phyloP scores from a whole-genome alignment of 768 basidiomycete species.

The Podaxis sp. region DNA sequence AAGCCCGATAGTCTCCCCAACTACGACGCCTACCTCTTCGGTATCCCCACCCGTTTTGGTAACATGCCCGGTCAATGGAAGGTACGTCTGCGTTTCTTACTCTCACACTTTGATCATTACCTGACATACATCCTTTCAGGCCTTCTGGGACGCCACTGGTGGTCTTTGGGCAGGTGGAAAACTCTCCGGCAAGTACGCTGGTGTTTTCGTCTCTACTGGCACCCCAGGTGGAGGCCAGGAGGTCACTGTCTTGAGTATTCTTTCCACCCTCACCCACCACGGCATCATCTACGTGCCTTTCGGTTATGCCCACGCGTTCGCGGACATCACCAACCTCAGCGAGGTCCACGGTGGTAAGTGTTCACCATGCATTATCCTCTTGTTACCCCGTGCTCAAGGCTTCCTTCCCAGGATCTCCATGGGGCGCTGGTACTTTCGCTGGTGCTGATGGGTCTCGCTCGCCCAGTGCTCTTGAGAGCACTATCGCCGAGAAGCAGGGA shows the following conservation, averaged over 20 bases:
- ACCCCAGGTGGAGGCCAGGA: slow-evolving; percentile 83
- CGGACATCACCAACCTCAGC: slow-evolving; percentile 31
- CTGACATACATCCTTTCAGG: slow-evolving; percentile 25
- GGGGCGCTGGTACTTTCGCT: slow-evolving; percentile 69
- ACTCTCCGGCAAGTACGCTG: slow-evolving; percentile 71
- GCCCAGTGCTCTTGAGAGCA: slow-evolving; percentile 45
- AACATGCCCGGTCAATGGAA: slow-evolving; percentile 63
- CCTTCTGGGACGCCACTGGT: slow-evolving; percentile 78
- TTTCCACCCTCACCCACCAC: slow-evolving; percentile 67
- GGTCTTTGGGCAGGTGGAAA: slow-evolving; percentile 54
- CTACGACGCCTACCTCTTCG: slow-evolving; percentile 66
- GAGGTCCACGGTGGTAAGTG: slow-evolving; percentile 58
- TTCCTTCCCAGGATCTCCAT: slow-evolving; percentile 53
- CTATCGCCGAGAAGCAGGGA: slow-evolving; percentile 51
- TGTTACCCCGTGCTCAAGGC: slow-evolving; percentile 8
- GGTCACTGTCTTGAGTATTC: slow-evolving; percentile 41
- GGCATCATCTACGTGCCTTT: slow-evolving; percentile 71
- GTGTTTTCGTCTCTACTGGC: slow-evolving; percentile 70
- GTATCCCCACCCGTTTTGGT: slow-evolving; percentile 73
- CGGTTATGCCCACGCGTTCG: slow-evolving; percentile 54
- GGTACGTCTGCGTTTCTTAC: slow-evolving; percentile 11
- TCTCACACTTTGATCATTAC: neutral
- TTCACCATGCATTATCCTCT: neutral
- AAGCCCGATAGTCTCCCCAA: slow-evolving; percentile 41
- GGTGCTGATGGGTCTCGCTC: slow-evolving; percentile 40